Conservation (phyloP, 2,329 filamentous ascomycete species). For the Bipolaris cookei region DNA sequence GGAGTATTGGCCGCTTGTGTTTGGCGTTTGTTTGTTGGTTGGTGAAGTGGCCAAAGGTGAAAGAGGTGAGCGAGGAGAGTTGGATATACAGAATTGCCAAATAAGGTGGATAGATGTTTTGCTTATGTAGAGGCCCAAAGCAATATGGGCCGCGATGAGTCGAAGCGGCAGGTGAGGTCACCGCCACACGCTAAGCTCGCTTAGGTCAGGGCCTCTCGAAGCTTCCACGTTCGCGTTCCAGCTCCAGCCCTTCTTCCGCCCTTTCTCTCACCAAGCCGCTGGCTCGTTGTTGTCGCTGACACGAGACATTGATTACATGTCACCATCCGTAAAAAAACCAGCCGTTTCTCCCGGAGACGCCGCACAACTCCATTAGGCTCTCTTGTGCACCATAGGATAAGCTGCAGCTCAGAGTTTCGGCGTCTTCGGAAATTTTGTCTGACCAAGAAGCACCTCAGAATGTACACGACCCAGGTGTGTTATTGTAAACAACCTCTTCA, state of each 20-base stretch:
- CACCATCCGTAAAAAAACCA: neutral
- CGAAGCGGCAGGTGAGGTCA: conserved; percentile 29
- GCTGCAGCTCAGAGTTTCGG: neutral
- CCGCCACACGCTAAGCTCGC: conserved; percentile 28
- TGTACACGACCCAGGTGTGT: neutral
- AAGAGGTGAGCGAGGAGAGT: neutral
- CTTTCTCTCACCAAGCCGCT: conserved; percentile 16
- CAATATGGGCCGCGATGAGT: conserved; percentile 25
- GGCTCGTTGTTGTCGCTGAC: conserved; percentile 8
- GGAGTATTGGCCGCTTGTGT: conserved; percentile 21
- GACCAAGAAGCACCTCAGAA: neutral
- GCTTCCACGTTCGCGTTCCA: conserved; percentile 27
- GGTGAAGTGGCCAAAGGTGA: conserved; percentile 11
- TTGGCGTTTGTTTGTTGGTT: conserved; percentile 15
- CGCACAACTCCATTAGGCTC: neutral
- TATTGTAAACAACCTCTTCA: conserved; percentile 31
- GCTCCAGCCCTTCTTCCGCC: conserved; percentile 16
- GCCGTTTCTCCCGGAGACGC: neutral
- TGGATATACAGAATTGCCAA: conserved; percentile 8
- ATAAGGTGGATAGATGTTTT: conserved; percentile 13
- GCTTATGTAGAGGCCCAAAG: conserved; percentile 21
- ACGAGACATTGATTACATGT: conserved; percentile 8
- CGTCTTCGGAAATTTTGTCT: neutral
- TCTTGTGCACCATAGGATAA: neutral
- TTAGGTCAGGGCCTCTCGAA: conserved; percentile 25